A percentile compares a stretch with the other conserved stretches of the same genome.
Conservation (phyloP, 768 basidiomycete genomes). For the Sporobolomyces roseus region DNA sequence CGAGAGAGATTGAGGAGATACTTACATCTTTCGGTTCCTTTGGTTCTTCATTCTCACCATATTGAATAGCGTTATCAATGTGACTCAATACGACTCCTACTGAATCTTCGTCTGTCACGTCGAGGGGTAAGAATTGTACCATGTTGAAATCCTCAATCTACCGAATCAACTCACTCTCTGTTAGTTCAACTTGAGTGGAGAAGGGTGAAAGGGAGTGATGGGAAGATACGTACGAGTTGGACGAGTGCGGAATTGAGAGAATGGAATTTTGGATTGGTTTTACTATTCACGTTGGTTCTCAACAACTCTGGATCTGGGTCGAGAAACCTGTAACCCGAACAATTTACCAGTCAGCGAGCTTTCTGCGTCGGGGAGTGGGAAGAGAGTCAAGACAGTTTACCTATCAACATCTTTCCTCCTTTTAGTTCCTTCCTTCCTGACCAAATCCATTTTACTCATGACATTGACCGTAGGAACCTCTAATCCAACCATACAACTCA, state of each 20-base stretch:
- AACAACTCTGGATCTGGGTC: conserved; percentile 92
- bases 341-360: too few species aligned
- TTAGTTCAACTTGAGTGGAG: not conserved
- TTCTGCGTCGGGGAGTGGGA: too few species aligned
- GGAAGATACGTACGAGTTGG: conserved; percentile 61
- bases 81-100: conserved; percentile 87
- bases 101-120: conserved; percentile 83
- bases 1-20: not conserved
- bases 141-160: conserved; percentile 98
- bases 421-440: conserved; percentile 51
- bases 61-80: conserved; percentile 94
- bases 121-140: conserved; percentile 91
- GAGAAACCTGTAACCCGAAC: too few species aligned
- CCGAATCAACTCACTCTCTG: too few species aligned
- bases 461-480: conserved; percentile 96
- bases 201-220: not conserved
- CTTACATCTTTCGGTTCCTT: conserved; percentile 54
- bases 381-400: conserved; percentile 52
- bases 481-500: conserved; percentile 98
- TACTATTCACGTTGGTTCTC: conserved; percentile 53
- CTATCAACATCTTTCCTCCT: conserved; percentile 76
- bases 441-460: conserved; percentile 99
- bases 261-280: conserved; percentile 75
- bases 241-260: conserved; percentile 92
- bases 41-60: conserved; percentile 70